Evolutionary conservation across 2,329 filamentous ascomycete genomes (phyloP).

Genomic region (Elsinoe perseae): DNA sequence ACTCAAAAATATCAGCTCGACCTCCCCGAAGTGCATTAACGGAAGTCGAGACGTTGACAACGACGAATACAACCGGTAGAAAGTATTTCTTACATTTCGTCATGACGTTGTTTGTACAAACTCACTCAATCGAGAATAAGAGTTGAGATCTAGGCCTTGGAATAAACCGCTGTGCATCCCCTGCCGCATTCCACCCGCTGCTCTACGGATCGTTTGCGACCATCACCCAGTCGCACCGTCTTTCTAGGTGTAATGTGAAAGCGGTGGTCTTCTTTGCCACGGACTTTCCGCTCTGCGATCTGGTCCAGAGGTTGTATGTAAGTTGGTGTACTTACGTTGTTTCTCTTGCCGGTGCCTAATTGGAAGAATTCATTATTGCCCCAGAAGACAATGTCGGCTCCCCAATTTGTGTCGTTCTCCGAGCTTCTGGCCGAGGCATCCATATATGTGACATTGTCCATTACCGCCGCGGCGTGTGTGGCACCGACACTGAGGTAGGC

Average conservation of each 20-base stretch:
- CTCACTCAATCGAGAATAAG: not conserved
- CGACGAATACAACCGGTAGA: not conserved
- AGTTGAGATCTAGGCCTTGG: slow-evolving; percentile 40
- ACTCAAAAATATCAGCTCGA: not conserved
- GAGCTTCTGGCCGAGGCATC: slow-evolving; percentile 43
- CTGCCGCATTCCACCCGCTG: slow-evolving; percentile 84
- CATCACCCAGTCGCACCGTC: slow-evolving; percentile 57
- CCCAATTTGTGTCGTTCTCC: slow-evolving; percentile 73
- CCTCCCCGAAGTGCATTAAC: not conserved
- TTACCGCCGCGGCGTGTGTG: slow-evolving; percentile 72
- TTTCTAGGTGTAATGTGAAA: slow-evolving; percentile 74
- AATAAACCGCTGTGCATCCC: slow-evolving; percentile 76
- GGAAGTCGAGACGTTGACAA: not conserved
- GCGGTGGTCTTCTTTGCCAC: slow-evolving; percentile 60
- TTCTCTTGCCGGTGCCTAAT: slow-evolving; percentile 82
- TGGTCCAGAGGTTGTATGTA: slow-evolving; percentile 73
- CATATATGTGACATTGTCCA: slow-evolving; percentile 63
- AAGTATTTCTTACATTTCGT: not conserved
- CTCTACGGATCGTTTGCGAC: slow-evolving; percentile 67
- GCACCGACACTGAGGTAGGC: slow-evolving; percentile 65
- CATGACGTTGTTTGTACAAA: slow-evolving; percentile 10
- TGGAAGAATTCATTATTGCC: slow-evolving; percentile 93
- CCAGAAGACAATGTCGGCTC: slow-evolving; percentile 85
- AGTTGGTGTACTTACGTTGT: slow-evolving; percentile 64
- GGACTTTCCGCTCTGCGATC: slow-evolving; percentile 53